Evolutionary conservation across 495 filamentous ascomycete genomes (phyloP).

Genomic region (Penicillium parvum): DNA sequence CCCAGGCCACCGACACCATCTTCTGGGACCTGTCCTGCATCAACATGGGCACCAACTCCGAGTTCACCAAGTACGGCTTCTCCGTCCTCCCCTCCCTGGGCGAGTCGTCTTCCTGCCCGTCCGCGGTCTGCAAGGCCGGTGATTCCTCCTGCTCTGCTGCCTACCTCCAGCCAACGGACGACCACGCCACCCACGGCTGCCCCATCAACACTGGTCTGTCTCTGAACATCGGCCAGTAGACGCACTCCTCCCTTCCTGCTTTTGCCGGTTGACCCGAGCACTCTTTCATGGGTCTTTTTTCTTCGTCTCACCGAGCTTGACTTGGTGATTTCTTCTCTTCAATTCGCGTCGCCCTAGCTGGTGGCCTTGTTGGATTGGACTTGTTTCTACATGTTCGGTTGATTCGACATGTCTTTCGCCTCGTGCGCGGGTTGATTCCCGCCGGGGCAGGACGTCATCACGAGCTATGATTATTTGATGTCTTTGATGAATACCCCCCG

Average conservation of each 20-base stretch:
- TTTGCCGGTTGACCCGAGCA: constrained; percentile 29
- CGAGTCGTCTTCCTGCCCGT: constrained; percentile 26
- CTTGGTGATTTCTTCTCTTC: constrained; percentile 18
- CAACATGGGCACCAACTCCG: constrained; percentile 33
- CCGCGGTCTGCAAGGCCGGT: constrained; percentile 37
- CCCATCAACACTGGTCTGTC: constrained; percentile 39
- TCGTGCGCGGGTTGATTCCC: constrained; percentile 18
- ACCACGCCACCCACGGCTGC: constrained; percentile 46
- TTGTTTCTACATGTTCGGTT: constrained; percentile 28
- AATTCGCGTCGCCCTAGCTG: constrained; percentile 16
- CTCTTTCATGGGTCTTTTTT: constrained; percentile 14
- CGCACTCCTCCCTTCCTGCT: neutral
- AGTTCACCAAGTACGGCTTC: constrained; percentile 43
- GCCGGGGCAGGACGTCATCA: constrained; percentile 24
- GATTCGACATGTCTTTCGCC: constrained; percentile 26
- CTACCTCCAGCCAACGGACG: constrained; percentile 39
- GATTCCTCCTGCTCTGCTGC: constrained; percentile 36
- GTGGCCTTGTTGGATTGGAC: constrained; percentile 12
- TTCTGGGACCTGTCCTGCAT: constrained; percentile 46
- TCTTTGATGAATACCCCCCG: constrained; percentile 24
- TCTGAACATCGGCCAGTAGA: constrained; percentile 35
- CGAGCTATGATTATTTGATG: constrained; percentile 25
- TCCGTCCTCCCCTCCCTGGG: constrained; percentile 27
- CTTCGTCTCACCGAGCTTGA: constrained; percentile 11
- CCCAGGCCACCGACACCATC: constrained; percentile 30